phyloP scores from a whole-genome alignment of 805 yeast species.

The Kregervanrija delftensis region DNA sequence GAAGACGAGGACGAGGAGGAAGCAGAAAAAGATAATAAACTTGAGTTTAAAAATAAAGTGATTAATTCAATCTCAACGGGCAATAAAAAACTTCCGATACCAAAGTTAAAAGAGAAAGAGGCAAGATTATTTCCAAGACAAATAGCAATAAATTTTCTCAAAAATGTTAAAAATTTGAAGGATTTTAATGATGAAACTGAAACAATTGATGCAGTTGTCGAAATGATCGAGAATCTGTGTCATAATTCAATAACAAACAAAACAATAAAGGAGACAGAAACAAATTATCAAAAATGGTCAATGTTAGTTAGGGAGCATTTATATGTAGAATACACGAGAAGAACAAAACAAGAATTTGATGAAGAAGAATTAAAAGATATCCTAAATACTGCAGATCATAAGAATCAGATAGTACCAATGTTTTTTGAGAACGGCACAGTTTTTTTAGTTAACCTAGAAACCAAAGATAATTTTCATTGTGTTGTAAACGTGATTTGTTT shows the following conservation, averaged over 20 bases:
- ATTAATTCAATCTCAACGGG: background rate
- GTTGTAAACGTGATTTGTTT: slow-evolving; percentile 20
- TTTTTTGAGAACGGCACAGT: slow-evolving; percentile 24
- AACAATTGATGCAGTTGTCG: slow-evolving; percentile 24
- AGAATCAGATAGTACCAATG: slow-evolving; percentile 27
- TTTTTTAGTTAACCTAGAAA: slow-evolving; percentile 23
- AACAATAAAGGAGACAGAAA: slow-evolving; percentile 4
- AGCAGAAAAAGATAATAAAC: too few species aligned
- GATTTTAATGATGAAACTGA: slow-evolving; percentile 19
- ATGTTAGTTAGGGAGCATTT: slow-evolving; percentile 22
- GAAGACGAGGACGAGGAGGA: background rate
- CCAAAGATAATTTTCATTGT: slow-evolving; percentile 12
- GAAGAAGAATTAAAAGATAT: slow-evolving; percentile 23
- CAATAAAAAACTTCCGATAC: background rate
- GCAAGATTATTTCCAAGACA: slow-evolving; percentile 4
- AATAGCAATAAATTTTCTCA: slow-evolving; percentile 6
- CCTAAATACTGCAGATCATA: slow-evolving; percentile 18
- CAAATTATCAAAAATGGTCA: slow-evolving; percentile 14
- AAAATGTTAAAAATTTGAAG: slow-evolving; percentile 7
- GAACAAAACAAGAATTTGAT: slow-evolving; percentile 24
- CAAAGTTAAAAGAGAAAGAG: background rate
- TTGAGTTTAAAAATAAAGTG: too few species aligned
- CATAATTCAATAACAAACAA: slow-evolving; percentile 14
- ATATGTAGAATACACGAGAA: slow-evolving; percentile 20
- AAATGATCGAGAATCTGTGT: slow-evolving; percentile 23